Evolutionary conservation across 345 rosid genomes (phyloP).

Genomic region (Alliaria petiolata): DNA sequence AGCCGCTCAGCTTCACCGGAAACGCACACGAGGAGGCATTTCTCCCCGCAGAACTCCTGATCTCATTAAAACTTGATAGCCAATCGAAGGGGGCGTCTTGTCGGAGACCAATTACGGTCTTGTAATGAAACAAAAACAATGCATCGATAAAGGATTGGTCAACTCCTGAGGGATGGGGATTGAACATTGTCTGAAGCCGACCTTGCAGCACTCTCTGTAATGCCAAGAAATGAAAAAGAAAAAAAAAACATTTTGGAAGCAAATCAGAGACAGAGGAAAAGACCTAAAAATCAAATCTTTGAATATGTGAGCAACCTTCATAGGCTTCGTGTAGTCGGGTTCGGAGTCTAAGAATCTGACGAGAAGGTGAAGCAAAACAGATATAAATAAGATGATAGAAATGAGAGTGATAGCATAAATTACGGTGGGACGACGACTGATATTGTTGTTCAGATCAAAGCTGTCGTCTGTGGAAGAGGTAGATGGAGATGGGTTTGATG

Average conservation of each 20-base stretch:
- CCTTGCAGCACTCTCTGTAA: conserved; percentile 50
- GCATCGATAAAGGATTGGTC: conserved; percentile 75
- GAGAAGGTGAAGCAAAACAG: conserved; percentile 73
- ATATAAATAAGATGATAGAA: conserved; percentile 61
- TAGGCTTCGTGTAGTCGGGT: conserved; percentile 46
- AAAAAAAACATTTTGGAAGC: neutral
- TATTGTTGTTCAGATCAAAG: conserved; percentile 45
- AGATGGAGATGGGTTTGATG: neutral
- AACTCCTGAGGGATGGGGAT: conserved; percentile 73
- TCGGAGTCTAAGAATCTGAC: conserved; percentile 51
- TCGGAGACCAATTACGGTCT: neutral
- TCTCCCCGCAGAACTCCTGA: neutral
- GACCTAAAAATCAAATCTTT: neutral
- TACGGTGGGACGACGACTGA: conserved; percentile 63
- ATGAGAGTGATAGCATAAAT: conserved; percentile 58
- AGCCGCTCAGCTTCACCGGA: conserved; percentile 36
- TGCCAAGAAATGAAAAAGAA: neutral
- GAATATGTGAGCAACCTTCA: neutral
- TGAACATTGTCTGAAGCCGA: conserved; percentile 65
- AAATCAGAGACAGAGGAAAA: neutral
- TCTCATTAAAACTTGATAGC: neutral
- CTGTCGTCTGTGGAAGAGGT: conserved; percentile 19
- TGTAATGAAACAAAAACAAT: neutral
- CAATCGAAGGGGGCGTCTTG: too few species aligned
- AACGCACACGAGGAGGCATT: conserved; percentile 20